Percentiles rank a stretch among this genome's conserved stretches.
These are phyloP conservation scores for Onygenales sp. DNA, from an alignment of 2,329 filamentous ascomycete species.

Conservation along the genomic window DNA sequence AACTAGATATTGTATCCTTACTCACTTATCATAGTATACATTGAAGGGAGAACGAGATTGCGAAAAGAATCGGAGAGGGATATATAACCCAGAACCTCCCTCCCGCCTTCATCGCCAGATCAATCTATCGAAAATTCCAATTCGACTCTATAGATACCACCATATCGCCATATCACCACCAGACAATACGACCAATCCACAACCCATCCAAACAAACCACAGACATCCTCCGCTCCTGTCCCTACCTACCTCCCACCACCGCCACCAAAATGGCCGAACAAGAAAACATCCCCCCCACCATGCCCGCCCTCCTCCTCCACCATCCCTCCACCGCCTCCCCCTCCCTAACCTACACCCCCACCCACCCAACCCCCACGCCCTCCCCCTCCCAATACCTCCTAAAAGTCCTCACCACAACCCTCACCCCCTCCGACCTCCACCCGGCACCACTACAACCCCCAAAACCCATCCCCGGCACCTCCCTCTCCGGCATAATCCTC, in stretches of 20 bases:
- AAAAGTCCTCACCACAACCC: conserved; percentile 29
- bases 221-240: not conserved
- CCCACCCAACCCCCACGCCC: conserved; percentile 28
- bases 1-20: too few species aligned
- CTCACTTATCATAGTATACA: too few species aligned
- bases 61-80: too few species aligned
- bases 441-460: conserved; percentile 15
- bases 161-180: too few species aligned
- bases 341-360: conserved; percentile 23
- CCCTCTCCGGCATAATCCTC: conserved; percentile 31
- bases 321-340: conserved; percentile 18
- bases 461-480: conserved; percentile 31
- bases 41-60: too few species aligned
- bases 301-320: conserved; percentile 32
- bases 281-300: conserved; percentile 25
- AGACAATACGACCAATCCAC: too few species aligned
- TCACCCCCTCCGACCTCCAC: conserved; percentile 29
- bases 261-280: conserved; percentile 23
- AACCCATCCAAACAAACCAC: not conserved
- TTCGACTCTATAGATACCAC: too few species aligned
- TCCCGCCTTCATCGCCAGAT: too few species aligned
- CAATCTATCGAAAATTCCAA: too few species aligned
- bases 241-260: not conserved
- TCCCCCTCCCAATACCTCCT: conserved; percentile 30
- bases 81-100: too few species aligned